Evolutionary conservation across 257 asterid species (phyloP).

Genomic region (Coffea canephora): DNA sequence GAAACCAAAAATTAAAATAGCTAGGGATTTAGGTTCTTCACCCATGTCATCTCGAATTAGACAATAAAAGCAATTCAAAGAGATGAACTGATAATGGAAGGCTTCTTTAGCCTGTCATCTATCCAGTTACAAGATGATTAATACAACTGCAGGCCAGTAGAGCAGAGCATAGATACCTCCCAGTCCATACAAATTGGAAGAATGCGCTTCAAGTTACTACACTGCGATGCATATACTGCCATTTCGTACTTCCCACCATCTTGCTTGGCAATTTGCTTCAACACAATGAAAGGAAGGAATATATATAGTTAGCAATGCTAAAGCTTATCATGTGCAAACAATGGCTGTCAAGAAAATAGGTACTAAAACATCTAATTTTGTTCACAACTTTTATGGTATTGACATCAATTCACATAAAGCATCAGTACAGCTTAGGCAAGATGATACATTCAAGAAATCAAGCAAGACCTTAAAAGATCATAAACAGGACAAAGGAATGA

Average conservation of each 20-base stretch:
- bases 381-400: not conserved
- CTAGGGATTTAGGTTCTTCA: not conserved
- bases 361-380: not conserved
- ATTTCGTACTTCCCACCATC: conserved; percentile 89
- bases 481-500: not conserved
- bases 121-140: not conserved
- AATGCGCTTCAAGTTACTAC: conserved; percentile 89
- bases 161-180: conserved; percentile 63
- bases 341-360: not conserved
- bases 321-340: conserved; percentile 13
- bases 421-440: not conserved
- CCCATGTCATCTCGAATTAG: not conserved
- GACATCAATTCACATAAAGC: not conserved
- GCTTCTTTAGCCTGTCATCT: not conserved
- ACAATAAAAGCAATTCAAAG: not conserved
- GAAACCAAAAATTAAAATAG: not conserved
- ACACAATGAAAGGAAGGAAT: conserved; percentile 32
- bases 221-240: conserved; percentile 87
- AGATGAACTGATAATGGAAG: not conserved
- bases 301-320: conserved; percentile 22
- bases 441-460: not conserved
- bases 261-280: conserved; percentile 92
- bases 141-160: not conserved
- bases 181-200: conserved; percentile 95
- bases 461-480: not conserved